Base-by-base conservation (phyloP, 495 filamentous ascomycete species). In the Astrothelium subdiscretum region DNA sequence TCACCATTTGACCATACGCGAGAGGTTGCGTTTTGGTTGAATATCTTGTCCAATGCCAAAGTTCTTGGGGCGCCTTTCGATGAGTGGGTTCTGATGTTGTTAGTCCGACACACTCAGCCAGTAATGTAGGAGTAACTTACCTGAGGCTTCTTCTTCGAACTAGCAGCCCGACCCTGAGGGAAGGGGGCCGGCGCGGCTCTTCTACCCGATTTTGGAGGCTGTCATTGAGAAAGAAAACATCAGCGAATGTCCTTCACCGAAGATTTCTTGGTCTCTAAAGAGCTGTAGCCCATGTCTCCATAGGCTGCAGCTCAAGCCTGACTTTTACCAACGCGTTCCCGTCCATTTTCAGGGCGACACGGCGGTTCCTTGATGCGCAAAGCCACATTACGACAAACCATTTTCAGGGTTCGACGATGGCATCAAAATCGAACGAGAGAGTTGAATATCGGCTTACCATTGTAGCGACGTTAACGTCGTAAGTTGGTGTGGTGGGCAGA, bases 1-100 rank as follows among this genome's bases (percentile, higher is more conserved):
- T 92, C 88, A 92, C 95, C 95, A 99, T 83, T 92, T 95, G 71
- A 97, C 94, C 90, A 97, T 96, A 77, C 95, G 95, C 70, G 90
- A 91, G 63, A 99, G 85, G 83, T 97, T 96, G 77, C 94, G 90
- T 75, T 83, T 84, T 73, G 94, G 94, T 82, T 99, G 95, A 81
- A 97, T 90, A 78, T 94, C 92, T 83, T 97, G 91, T 76, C 95
- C 95, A 76, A 97, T 96, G 73, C 95, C 95, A 82, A 86, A 99
- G 89, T 99, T 99, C 74, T 90, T 89, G 63, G 90, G 76, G 66
- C 91, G 89, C 82, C 92, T 92, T 89, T 97, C 95, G 81, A 97
- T 87, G 75, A 99, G 92, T 72, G 94, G 95, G 87, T 97, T 97
- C 94, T 97, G 68, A 31, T 26, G 18, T 27, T 22, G 62, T 67